Percentiles rank a stretch among this genome's conserved stretches.
phyloP scores from a whole-genome alignment of 495 filamentous ascomycete species.

The Penicillium taxi region DNA sequence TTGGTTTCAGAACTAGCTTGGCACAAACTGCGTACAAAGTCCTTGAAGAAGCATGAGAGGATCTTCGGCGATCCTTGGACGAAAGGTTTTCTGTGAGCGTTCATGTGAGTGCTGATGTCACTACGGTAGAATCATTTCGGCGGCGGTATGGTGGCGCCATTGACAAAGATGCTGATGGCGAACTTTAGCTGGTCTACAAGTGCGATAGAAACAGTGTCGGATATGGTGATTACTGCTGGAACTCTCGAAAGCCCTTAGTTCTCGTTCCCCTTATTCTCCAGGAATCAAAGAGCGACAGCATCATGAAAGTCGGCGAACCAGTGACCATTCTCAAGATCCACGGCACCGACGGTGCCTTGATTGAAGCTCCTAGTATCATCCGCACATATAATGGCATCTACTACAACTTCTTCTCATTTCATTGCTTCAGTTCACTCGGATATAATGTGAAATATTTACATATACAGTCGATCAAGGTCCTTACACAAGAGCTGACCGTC shows the following conservation, averaged over 20 bases:
- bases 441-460: slow-evolving; percentile 52
- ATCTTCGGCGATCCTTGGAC: too few species aligned
- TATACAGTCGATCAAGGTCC: slow-evolving; percentile 35
- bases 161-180: slow-evolving; percentile 43
- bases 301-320: slow-evolving; percentile 39
- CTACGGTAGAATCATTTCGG: too few species aligned
- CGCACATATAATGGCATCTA: slow-evolving; percentile 39
- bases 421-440: slow-evolving; percentile 43
- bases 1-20: too few species aligned
- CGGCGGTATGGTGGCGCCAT: slow-evolving; percentile 50
- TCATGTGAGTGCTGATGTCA: too few species aligned
- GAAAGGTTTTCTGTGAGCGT: too few species aligned
- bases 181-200: slow-evolving; percentile 52
- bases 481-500: slow-evolving; percentile 28
- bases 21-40: too few species aligned
- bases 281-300: slow-evolving; percentile 44
- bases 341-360: slow-evolving; percentile 47
- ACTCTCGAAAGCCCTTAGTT: slow-evolving; percentile 35
- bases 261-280: slow-evolving; percentile 53
- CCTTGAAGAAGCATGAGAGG: too few species aligned
- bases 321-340: slow-evolving; percentile 45
- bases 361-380: slow-evolving; percentile 52
- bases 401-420: slow-evolving; percentile 53
- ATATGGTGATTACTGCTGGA: slow-evolving; percentile 47
- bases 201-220: slow-evolving; percentile 52